phyloP scores from a whole-genome alignment of 2,329 filamentous ascomycete species.

The Botrytis elliptica region DNA sequence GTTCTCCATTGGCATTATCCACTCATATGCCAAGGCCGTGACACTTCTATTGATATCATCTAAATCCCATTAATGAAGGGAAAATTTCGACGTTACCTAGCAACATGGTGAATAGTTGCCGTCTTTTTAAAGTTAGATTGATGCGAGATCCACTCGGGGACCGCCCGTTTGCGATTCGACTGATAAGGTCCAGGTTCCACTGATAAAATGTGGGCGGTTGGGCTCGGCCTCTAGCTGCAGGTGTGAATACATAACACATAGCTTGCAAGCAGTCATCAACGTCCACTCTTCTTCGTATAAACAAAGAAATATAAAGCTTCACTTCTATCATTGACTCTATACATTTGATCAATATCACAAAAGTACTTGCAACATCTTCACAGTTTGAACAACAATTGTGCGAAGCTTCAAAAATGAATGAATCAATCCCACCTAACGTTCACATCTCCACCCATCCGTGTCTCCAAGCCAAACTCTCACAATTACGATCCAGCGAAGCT shows the following conservation, averaged over 20 bases:
- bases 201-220: slow-evolving; percentile 9
- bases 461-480: slow-evolving; percentile 82
- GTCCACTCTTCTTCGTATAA: slow-evolving; percentile 1
- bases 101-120: background rate
- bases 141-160: background rate
- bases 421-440: slow-evolving; percentile 56
- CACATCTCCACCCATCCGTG: slow-evolving; percentile 86
- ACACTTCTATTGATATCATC: background rate
- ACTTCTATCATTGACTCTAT: background rate
- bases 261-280: slow-evolving; percentile 7
- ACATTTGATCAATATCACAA: background rate
- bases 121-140: slow-evolving; percentile 11
- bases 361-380: background rate
- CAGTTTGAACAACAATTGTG: background rate
- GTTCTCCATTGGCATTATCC: slow-evolving; percentile 23
- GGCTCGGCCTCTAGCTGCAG: background rate
- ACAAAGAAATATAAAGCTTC: slow-evolving; percentile 8
- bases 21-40: background rate
- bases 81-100: background rate
- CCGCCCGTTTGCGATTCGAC: slow-evolving; percentile 14
- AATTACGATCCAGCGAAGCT: slow-evolving; percentile 73
- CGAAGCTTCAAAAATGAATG: slow-evolving; percentile 30
- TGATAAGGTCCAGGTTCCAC: slow-evolving; percentile 12
- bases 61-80: background rate
- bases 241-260: slow-evolving; percentile 9